Evolutionary conservation across 108 stramenopile genomes (phyloP).

Genomic region (Cyclotella sp.): DNA sequence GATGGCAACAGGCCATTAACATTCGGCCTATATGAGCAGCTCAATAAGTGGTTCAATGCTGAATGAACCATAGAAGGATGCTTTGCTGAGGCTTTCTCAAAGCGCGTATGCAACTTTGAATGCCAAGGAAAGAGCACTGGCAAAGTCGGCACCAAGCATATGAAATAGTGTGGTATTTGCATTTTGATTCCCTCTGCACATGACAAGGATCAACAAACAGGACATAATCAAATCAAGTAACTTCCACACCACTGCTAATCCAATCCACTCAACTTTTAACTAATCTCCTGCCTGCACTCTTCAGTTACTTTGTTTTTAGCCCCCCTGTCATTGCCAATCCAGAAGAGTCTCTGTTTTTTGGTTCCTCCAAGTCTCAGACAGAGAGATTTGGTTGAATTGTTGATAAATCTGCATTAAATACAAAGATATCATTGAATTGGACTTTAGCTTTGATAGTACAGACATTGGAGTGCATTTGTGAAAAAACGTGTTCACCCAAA

Average conservation of each 20-base stretch:
- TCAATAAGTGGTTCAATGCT: conserved; percentile 16
- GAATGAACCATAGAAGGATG: conserved; percentile 9
- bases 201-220: conserved; percentile 13
- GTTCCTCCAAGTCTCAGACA: neutral
- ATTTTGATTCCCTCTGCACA: neutral
- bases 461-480: conserved; percentile 24
- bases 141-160: neutral
- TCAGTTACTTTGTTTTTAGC: neutral
- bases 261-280: conserved; percentile 2
- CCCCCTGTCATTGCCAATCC: neutral
- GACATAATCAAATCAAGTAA: conserved; percentile 2
- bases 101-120: conserved; percentile 12
- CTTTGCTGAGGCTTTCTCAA: conserved; percentile 1
- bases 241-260: conserved; percentile 11
- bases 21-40: conserved; percentile 12
- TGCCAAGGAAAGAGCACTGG: conserved; percentile 5
- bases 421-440: neutral
- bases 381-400: neutral
- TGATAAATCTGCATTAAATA: neutral
- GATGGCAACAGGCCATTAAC: conserved; percentile 23
- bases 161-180: neutral
- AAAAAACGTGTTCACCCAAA: conserved; percentile 13
- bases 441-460: conserved; percentile 2
- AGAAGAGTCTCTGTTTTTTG: neutral
- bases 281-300: neutral